These are phyloP conservation scores for Elymus sibiricus DNA, from an alignment of 176 grass and related monocot species.

Conservation along the genomic window DNA sequence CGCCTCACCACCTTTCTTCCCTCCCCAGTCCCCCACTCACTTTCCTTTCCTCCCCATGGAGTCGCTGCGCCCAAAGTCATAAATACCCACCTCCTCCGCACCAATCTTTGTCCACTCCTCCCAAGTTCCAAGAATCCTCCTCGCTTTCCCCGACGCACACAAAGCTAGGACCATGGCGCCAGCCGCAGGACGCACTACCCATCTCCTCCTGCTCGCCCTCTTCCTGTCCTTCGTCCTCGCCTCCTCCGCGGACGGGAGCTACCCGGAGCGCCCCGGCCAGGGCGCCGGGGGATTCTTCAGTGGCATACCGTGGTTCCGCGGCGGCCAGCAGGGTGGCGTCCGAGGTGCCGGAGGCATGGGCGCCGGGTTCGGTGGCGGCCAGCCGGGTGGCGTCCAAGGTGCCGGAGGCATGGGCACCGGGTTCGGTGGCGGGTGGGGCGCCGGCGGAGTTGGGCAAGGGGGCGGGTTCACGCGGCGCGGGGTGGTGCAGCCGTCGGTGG, in stretches of 20 bases:
- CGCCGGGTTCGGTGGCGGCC: conserved; percentile 28
- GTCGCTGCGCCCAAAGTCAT: neutral
- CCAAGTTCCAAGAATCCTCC: neutral
- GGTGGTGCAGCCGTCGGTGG: conserved; percentile 39
- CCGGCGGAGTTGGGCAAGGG: conserved; percentile 3
- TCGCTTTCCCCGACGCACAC: neutral
- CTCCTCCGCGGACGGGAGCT: neutral
- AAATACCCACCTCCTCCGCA: neutral
- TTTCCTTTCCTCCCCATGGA: neutral
- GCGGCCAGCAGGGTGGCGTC: neutral
- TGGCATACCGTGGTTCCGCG: conserved; percentile 23
- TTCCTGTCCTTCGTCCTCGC: neutral
- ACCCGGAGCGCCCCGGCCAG: neutral
- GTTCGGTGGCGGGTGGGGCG: conserved; percentile 20
- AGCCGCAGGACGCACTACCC: neutral
- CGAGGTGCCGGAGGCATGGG: neutral
- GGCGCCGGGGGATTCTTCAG: neutral
- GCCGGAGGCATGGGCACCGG: conserved; percentile 19
- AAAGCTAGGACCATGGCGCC: neutral
- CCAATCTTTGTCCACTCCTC: neutral
- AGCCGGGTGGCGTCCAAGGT: neutral
- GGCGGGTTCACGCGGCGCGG: conserved; percentile 36
- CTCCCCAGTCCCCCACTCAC: neutral
- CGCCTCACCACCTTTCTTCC: neutral
- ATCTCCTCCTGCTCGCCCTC: neutral